These are phyloP conservation scores for Phytophthora capsici DNA, from an alignment of 352 stramenopile genomes.

Conservation along the genomic window DNA sequence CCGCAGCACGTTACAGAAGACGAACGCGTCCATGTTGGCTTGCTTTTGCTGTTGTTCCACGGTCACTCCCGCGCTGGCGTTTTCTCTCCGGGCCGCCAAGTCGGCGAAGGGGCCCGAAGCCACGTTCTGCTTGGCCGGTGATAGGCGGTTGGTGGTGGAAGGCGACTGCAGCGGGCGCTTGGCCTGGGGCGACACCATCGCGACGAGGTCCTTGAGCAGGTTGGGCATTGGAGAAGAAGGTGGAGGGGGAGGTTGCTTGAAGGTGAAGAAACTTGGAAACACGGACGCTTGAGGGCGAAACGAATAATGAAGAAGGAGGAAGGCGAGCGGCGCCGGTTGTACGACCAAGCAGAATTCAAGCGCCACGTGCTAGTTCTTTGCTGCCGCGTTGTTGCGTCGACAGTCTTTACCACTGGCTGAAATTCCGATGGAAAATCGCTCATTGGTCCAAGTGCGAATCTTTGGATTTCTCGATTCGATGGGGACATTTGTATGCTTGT, in stretches of 20 bases:
- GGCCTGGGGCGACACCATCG: slow-evolving; percentile 36
- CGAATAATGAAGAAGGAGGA: slow-evolving; percentile 19
- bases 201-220: slow-evolving; percentile 53
- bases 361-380: slow-evolving; percentile 27
- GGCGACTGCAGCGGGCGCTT: slow-evolving; percentile 42
- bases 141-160: slow-evolving; percentile 36
- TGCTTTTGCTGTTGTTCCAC: slow-evolving; percentile 40
- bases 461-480: slow-evolving; percentile 11
- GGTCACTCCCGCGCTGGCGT: slow-evolving; percentile 21
- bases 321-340: slow-evolving; percentile 5
- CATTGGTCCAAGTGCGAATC: slow-evolving; percentile 18
- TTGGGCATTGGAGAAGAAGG: slow-evolving; percentile 43
- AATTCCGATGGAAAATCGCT: background rate
- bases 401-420: slow-evolving; percentile 6
- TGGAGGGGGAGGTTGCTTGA: slow-evolving; percentile 6
- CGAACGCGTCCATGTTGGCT: slow-evolving; percentile 55
- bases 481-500: background rate
- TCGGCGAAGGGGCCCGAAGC: slow-evolving; percentile 28
- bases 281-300: slow-evolving; percentile 44
- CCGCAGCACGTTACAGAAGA: slow-evolving; percentile 55
- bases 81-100: slow-evolving; percentile 27
- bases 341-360: slow-evolving; percentile 20
- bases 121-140: slow-evolving; percentile 33
- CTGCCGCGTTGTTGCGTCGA: slow-evolving; percentile 2
- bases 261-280: slow-evolving; percentile 27